phyloP scores from a whole-genome alignment of 805 yeast genomes.

The Candida chauliodis region DNA sequence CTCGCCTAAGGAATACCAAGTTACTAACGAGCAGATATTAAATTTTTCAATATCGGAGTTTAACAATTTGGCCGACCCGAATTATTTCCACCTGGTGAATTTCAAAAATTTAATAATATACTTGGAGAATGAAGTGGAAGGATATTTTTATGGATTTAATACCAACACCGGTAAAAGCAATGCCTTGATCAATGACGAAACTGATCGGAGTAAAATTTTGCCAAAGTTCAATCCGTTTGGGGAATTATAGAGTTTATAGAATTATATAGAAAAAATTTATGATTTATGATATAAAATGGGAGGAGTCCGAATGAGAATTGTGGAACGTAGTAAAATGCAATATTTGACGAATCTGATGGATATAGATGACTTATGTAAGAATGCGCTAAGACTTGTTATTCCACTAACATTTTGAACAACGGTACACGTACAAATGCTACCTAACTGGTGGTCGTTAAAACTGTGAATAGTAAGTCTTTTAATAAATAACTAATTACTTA shows the following conservation, averaged over 20 bases:
- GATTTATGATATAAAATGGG: neutral
- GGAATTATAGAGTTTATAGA: conserved; percentile 10
- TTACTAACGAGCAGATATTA: conserved; percentile 37
- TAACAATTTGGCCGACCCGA: conserved; percentile 37
- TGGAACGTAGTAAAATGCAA: no score
- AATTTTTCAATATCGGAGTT: conserved; percentile 45
- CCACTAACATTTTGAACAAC: no score
- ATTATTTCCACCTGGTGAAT: conserved; percentile 51
- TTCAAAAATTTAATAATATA: conserved; percentile 44
- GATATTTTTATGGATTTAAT: conserved; percentile 39
- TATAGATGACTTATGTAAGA: no score
- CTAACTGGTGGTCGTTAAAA: no score
- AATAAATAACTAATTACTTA: no score
- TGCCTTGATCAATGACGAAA: neutral
- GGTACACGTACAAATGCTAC: no score
- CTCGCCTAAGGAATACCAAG: conserved; percentile 36
- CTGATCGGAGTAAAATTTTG: conserved; percentile 12
- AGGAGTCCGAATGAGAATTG: no score
- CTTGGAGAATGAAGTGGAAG: conserved; percentile 40
- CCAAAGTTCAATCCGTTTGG: conserved; percentile 27
- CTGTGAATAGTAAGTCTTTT: no score
- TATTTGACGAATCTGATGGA: no score
- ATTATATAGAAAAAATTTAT: neutral
- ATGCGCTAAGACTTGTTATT: no score
- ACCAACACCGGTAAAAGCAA: neutral